A percentile compares a stretch with the other conserved stretches of the same genome.
Conservation (phyloP, 495 filamentous ascomycete species). For the Penicillium macrosclerotiorum region DNA sequence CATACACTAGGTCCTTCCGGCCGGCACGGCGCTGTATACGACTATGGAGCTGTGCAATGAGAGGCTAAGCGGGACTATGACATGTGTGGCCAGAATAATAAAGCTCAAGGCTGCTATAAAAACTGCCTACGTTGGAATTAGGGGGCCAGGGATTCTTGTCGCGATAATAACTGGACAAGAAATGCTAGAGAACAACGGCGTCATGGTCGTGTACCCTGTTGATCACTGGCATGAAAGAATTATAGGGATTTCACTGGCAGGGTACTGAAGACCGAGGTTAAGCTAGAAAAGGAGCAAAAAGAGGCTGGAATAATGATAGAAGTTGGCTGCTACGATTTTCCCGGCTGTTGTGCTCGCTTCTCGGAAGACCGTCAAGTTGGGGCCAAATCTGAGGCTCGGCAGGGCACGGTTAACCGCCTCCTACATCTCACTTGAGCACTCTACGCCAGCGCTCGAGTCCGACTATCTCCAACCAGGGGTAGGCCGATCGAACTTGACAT, state of each 20-base stretch:
- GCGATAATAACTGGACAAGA: slow-evolving; percentile 20
- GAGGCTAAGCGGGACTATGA: slow-evolving; percentile 31
- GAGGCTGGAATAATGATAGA: background rate
- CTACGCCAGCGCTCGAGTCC: no score
- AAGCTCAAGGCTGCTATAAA: slow-evolving; percentile 22
- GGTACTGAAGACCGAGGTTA: slow-evolving; percentile 18
- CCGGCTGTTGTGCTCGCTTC: background rate
- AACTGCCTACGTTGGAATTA: slow-evolving; percentile 30
- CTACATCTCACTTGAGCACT: background rate
- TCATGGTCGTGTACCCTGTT: slow-evolving; percentile 18
- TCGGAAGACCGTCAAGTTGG: no score
- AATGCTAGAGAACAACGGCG: slow-evolving; percentile 23
- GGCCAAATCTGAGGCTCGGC: background rate
- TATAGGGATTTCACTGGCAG: slow-evolving; percentile 23
- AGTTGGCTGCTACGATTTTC: background rate
- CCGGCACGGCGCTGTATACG: slow-evolving; percentile 35
- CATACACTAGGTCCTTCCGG: slow-evolving; percentile 36
- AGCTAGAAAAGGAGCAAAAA: background rate
- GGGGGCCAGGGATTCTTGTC: slow-evolving; percentile 32
- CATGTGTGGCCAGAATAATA: slow-evolving; percentile 27
- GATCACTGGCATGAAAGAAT: slow-evolving; percentile 26
- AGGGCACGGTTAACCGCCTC: background rate
- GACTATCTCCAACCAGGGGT: background rate
- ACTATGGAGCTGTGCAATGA: slow-evolving; percentile 38
- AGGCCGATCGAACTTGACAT: background rate